Evolutionary conservation across 257 asterid species (phyloP), one percentile per base, ranked within the genome.

Genomic region (Lantana camara): DNA sequence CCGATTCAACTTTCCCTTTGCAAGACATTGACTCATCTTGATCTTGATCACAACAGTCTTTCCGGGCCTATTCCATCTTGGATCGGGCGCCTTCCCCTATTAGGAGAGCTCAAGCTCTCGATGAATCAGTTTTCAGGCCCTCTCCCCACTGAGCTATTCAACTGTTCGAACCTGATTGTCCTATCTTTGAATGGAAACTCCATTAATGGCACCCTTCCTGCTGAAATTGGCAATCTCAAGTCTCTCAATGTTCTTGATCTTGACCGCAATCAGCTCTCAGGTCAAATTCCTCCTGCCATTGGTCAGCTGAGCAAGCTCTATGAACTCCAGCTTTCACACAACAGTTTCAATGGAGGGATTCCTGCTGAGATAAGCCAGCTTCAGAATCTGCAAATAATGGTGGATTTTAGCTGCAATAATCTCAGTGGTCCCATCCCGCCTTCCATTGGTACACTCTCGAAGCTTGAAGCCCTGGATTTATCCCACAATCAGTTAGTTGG

Each of bases 31-130:
- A 69, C 93, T 23, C 95, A 89, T 75, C 84, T 92, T 47, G 98
- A 89, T 69, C 92, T 92, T 40, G 89, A 89, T 69, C 83, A 69
- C 38, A 92, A 92, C 72, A 79, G 11, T 64, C 72, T 92, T 41
- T 83, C 90, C 2, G 97, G 97, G 10, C 70, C 77, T 5, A 68
- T 92, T 60, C 97, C 98, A 1, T 65, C 66, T 56, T 92, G 98
- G 97, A 82, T 92, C 4, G 97, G 96, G 16, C 74, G 80, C 49
- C 81, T 89, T 55, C 93, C 96, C 14, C 77, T 77, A 10, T 51
- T 92, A 49, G 98, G 97, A 14, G 98, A 89, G 77, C 81, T 92
- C 19, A 89, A 92, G 71, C 95, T 89, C 48, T 81, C 91, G 14
- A 72, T 48, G 17, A 92, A 92, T 71, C 83, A 60, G 24, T 68